These are phyloP conservation scores for Diplosphaera chodatii DNA, from an alignment of 139 green algal species.

Conservation along the genomic window DNA sequence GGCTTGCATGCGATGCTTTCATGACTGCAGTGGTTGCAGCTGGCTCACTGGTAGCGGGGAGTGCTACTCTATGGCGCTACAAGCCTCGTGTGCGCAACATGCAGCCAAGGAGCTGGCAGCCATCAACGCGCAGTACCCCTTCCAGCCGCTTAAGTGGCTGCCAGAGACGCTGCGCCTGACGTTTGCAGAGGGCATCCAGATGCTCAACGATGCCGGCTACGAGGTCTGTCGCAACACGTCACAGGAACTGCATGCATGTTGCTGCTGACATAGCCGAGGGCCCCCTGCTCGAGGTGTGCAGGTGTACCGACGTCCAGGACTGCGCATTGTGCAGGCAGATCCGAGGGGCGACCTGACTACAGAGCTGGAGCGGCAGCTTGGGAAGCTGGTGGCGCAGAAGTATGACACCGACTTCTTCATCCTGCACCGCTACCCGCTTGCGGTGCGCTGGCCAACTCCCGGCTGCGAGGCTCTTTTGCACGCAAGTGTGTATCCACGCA, in stretches of 20 bases:
- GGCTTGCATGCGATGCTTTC: no score
- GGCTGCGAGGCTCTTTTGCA: no score
- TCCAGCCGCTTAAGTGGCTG: constrained; percentile 75
- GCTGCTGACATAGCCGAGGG: no score
- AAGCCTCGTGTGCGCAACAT: no score
- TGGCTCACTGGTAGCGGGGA: no score
- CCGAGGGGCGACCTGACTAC: constrained; percentile 90
- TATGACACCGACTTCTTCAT: constrained; percentile 98
- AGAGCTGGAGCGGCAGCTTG: constrained; percentile 82
- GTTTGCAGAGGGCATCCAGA: constrained; percentile 88
- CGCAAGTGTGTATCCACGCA: no score
- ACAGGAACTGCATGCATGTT: no score
- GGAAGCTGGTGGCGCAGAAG: constrained; percentile 87
- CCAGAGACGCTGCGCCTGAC: constrained; percentile 71
- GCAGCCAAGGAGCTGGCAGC: constrained; percentile 59
- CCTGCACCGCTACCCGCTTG: constrained; percentile 71
- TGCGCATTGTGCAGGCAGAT: constrained; percentile 76
- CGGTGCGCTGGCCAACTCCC: no score
- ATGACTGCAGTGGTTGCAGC: no score
- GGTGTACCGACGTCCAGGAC: no score
- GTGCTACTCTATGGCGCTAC: no score
- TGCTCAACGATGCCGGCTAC: constrained; percentile 77
- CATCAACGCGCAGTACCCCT: constrained; percentile 87
- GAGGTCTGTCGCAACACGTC: constrained; percentile 15
- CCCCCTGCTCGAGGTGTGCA: no score